Base-by-base conservation (phyloP, 192 early-diverging fungal genomes). In the Coemansia sp. region DNA sequence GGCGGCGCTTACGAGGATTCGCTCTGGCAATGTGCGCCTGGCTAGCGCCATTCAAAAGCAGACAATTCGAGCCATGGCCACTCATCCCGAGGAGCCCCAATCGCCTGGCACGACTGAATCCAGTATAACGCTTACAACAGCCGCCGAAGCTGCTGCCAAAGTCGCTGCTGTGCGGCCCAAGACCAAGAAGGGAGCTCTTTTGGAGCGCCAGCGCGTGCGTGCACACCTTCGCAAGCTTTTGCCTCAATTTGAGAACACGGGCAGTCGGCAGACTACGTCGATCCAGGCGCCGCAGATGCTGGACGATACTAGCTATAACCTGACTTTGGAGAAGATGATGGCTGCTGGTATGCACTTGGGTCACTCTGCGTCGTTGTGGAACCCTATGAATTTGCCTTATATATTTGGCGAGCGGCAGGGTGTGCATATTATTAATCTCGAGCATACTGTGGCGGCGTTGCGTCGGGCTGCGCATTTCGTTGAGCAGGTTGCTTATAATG, bases 371-470 rank as follows among this genome's bases (percentile, higher is more conserved):
- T 84, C 85, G 24, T 73, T 84, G 39, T 94, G 90, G 92, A 90
- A 96, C 67, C 88, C 90, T 15, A 68, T 86, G 65, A 96, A 92
- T 45, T 78, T 94, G 55, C 90, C 93, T 6, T 95, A 87, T 75
- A 94, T 98, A 45, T 94, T 90, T 71, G 97, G 97, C 59, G 86
- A 88, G 22, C 90, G 97, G 45, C 78, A 90, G 44, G 95, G 94
- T 30, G 89, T 97, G 37, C 91, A 91, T 68, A 92, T 98, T 62
- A 95, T 98, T 83, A 95, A 98, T 71, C 74, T 95, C 52, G 95
- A 98, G 65, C 91, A 94, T 43, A 96, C 97, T 1, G 74, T 97
- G 62, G 88, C 88, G 3, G 85, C 89, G 38, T 84, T 98, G 27
- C 85, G 95, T 34, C 86, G 95, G 43, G 94, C 97, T 5, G 87